Conservation (phyloP, 345 rosid genomes). For the Noccaea caerulescens region DNA sequence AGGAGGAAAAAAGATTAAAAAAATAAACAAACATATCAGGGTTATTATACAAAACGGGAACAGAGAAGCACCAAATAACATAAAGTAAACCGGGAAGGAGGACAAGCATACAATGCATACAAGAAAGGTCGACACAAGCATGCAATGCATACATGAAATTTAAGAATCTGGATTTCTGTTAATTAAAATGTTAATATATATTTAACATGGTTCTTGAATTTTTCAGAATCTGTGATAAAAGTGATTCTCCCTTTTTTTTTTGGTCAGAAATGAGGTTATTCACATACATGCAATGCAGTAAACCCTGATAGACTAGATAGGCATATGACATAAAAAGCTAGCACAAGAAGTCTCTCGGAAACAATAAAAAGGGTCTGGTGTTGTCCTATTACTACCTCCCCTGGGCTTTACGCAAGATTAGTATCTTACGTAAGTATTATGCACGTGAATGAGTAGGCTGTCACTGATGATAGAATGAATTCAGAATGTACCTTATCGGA, state of each 20-base stretch:
- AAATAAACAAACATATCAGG: neutral
- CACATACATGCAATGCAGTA: slow-evolving; percentile 23
- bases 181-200: neutral
- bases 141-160: slow-evolving; percentile 14
- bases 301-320: slow-evolving; percentile 8
- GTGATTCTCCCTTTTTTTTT: neutral
- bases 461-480: slow-evolving; percentile 10
- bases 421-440: slow-evolving; percentile 1
- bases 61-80: neutral
- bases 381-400: neutral
- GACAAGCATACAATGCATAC: slow-evolving; percentile 21
- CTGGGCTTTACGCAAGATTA: slow-evolving; percentile 15
- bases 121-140: slow-evolving; percentile 15
- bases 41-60: neutral
- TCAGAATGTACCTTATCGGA: slow-evolving; percentile 74
- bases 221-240: slow-evolving; percentile 19
- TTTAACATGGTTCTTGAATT: slow-evolving; percentile 23
- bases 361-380: neutral
- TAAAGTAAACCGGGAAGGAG: neutral
- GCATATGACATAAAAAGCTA: slow-evolving; percentile 20
- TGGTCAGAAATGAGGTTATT: slow-evolving; percentile 7
- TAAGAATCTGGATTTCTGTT: neutral
- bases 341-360: neutral
- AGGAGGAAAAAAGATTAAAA: slow-evolving; percentile 1
- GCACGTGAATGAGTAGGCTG: slow-evolving; percentile 14